Conservation (phyloP, 768 basidiomycete species). For the Serendipita sp. region DNA sequence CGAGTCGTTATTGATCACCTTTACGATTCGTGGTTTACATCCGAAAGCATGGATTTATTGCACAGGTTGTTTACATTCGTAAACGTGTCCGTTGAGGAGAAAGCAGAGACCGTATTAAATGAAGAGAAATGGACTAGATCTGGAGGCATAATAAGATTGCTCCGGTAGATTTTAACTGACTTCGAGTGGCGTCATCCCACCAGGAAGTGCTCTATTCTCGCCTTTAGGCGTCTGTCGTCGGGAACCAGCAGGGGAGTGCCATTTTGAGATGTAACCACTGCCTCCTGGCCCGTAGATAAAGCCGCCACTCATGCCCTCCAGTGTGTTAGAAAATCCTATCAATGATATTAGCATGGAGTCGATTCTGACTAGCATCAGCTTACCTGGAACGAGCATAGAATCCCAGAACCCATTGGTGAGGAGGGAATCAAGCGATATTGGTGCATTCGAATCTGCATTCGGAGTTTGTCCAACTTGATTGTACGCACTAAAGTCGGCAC, state of each 20-base stretch:
- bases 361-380: constrained; percentile 18
- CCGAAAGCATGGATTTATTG: not conserved
- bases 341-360: not conserved
- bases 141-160: too few species aligned
- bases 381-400: constrained; percentile 72
- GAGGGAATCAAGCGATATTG: constrained; percentile 71
- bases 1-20: too few species aligned
- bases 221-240: not conserved
- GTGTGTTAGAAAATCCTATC: constrained; percentile 58
- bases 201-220: not conserved
- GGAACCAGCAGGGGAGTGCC: not conserved
- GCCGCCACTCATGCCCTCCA: constrained; percentile 73
- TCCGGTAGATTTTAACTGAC: not conserved
- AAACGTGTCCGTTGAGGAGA: too few species aligned
- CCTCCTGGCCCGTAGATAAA: constrained; percentile 77
- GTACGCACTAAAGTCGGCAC: not conserved
- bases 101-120: too few species aligned
- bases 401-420: constrained; percentile 76
- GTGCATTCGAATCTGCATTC: constrained; percentile 20
- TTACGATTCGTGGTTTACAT: too few species aligned
- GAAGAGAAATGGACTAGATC: too few species aligned
- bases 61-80: too few species aligned
- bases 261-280: constrained; percentile 61
- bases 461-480: not conserved
- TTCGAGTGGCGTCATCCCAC: not conserved